phyloP scores from a whole-genome alignment of 805 yeast species.

The Metschnikowia proteae region DNA sequence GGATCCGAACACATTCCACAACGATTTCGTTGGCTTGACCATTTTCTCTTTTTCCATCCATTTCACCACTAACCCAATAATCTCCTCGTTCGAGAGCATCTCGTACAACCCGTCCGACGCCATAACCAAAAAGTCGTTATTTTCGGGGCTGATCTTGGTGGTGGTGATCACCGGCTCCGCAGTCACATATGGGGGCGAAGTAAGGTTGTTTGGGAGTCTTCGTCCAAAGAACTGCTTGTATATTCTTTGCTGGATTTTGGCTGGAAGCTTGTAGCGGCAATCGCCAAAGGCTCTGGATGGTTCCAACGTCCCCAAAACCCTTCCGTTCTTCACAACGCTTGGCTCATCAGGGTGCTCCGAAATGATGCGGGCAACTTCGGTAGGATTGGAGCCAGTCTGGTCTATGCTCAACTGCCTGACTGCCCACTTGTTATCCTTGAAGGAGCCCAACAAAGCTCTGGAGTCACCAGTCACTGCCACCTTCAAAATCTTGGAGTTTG shows the following conservation, averaged over 20 bases:
- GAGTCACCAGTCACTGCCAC: slow-evolving; percentile 98
- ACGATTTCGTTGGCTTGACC: slow-evolving; percentile 47
- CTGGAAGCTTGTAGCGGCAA: slow-evolving; percentile 86
- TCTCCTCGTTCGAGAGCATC: slow-evolving; percentile 86
- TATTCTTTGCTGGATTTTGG: slow-evolving; percentile 65
- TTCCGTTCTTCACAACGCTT: slow-evolving; percentile 76
- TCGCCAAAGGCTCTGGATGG: slow-evolving; percentile 98
- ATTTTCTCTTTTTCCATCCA: slow-evolving; percentile 83
- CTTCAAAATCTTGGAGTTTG: slow-evolving; percentile 62
- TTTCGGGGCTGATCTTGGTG: slow-evolving; percentile 63
- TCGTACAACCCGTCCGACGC: slow-evolving; percentile 95
- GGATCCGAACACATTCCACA: slow-evolving; percentile 44
- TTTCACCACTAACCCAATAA: slow-evolving; percentile 84
- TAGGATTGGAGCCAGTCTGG: slow-evolving; percentile 89
- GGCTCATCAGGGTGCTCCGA: slow-evolving; percentile 92
- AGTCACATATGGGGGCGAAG: slow-evolving; percentile 95
- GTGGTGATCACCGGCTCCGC: slow-evolving; percentile 93
- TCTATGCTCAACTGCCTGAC: slow-evolving; percentile 83
- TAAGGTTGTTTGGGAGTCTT: slow-evolving; percentile 63
- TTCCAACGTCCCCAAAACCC: slow-evolving; percentile 89
- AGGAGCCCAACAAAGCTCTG: slow-evolving; percentile 80
- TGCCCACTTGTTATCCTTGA: slow-evolving; percentile 73
- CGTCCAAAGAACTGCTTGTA: slow-evolving; percentile 80
- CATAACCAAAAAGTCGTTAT: slow-evolving; percentile 82
- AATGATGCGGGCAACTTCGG: slow-evolving; percentile 78